Conservation (phyloP, 1,284 basidiomycete species). For the Ceratobasidium sp. region DNA sequence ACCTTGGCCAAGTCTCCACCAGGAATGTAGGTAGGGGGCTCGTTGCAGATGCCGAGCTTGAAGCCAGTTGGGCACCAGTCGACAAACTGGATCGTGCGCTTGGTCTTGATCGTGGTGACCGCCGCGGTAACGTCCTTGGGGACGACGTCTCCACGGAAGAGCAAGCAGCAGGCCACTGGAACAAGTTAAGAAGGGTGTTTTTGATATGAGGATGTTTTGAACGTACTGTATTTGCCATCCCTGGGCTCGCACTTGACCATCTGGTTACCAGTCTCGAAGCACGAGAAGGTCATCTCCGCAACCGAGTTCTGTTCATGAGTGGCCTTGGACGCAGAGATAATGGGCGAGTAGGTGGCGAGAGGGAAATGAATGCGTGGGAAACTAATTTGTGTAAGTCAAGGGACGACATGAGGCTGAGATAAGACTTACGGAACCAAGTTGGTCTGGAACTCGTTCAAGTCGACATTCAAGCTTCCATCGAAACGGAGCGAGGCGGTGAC, state of each 20-base stretch:
- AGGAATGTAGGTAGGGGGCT: constrained; percentile 88
- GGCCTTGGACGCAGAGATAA: constrained; percentile 84
- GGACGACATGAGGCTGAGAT: neutral
- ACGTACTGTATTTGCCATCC: constrained; percentile 95
- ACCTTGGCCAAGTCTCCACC: constrained; percentile 96
- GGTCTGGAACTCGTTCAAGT: constrained; percentile 98
- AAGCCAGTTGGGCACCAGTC: constrained; percentile 79
- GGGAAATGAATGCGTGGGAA: constrained; percentile 99
- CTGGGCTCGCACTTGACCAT: constrained; percentile 97
- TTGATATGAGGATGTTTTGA: neutral
- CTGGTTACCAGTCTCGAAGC: constrained; percentile 97
- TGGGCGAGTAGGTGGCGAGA: constrained; percentile 93
- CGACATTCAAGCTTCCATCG: constrained; percentile 97
- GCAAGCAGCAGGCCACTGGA: constrained; percentile 82
- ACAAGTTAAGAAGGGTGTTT: neutral
- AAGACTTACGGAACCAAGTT: constrained; percentile 88
- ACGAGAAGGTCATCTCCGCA: constrained; percentile 97
- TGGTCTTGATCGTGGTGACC: constrained; percentile 94
- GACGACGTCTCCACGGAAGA: constrained; percentile 96
- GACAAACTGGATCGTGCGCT: constrained; percentile 95
- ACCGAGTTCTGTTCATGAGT: constrained; percentile 98
- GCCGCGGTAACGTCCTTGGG: constrained; percentile 97
- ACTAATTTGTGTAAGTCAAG: constrained; percentile 50
- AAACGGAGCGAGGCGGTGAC: constrained; percentile 97
- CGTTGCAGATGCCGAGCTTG: constrained; percentile 94